Evolutionary conservation across 2,329 filamentous ascomycete genomes (phyloP), one percentile per base, ranked within the genome.

Genomic region (Penicillium sp.): DNA sequence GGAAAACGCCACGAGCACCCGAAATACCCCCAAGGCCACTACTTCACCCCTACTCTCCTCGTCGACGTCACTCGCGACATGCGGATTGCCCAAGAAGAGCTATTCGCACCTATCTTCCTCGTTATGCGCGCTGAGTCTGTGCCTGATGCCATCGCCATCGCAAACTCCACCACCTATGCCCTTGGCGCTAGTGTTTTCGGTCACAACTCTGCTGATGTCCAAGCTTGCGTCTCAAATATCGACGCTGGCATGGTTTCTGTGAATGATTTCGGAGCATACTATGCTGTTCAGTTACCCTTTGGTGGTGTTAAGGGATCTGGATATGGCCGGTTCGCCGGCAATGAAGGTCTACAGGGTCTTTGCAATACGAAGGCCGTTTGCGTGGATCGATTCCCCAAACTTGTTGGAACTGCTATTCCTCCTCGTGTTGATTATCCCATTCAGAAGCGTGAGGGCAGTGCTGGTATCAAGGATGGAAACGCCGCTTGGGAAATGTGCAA

Each of bases 251-350:
- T 96, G 90, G 90, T 98, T 0, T 87, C 91, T 24, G 85, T 99
- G 65, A 99, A 99, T 73, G 95, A 99, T 78, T 99, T 99, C 70
- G 95, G 88, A 21, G 89, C 87, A 27, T 97, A 87, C 74, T 99
- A 99, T 71, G 91, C 93, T 52, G 93, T 96, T 8, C 92, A 96
- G 76, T 78, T 99, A 39, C 95, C 95, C 0, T 99, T 99, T 75
- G 95, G 95, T 37, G 95, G 93, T 53, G 87, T 90, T n/a, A 87
- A 85, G 56, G 93, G 92, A 1, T 96, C 90, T 24, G 95, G 90
- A 0, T 98, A 98, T 73, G 95, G 95, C 1, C 84, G 93, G 3
- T 99, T 99, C 76, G 93, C 91, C 0, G 95, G 92, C 24, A 87
- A 90, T 63, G 95, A 99, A 73, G 95, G 95, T 0, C 77, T 99